These are phyloP conservation scores for Coemansia interrupta DNA, from an alignment of 192 early-diverging fungal genomes.

Conservation along the genomic window DNA sequence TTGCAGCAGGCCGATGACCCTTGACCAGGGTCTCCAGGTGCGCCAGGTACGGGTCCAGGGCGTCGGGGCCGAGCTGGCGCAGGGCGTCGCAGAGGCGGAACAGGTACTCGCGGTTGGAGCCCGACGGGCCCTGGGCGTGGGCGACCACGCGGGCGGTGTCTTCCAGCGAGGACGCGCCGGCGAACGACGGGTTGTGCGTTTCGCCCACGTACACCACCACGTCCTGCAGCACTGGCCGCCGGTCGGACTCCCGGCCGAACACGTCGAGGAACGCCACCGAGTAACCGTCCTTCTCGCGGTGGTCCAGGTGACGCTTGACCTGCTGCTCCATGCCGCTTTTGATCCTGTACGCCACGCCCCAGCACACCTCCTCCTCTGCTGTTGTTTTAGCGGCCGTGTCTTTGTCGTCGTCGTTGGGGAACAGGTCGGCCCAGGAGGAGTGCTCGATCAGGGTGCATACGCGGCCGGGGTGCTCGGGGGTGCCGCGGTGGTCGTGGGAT, in stretches of 20 bases:
- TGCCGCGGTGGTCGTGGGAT: slow-evolving; percentile 84
- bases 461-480: slow-evolving; percentile 69
- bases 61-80: slow-evolving; percentile 50
- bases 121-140: slow-evolving; percentile 61
- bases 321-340: slow-evolving; percentile 58
- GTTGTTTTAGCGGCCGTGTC: too few relatives aligned
- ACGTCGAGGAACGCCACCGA: slow-evolving; percentile 62
- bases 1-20: slow-evolving; percentile 58
- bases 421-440: slow-evolving; percentile 61
- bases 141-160: slow-evolving; percentile 66
- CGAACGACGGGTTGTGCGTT: slow-evolving; percentile 72
- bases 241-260: slow-evolving; percentile 32
- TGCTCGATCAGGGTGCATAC: slow-evolving; percentile 80
- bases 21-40: slow-evolving; percentile 56
- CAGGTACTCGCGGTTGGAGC: slow-evolving; percentile 68
- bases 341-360: slow-evolving; percentile 85
- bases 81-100: slow-evolving; percentile 63
- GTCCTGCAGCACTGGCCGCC: slow-evolving; percentile 48
- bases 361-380: slow-evolving; percentile 54
- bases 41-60: slow-evolving; percentile 59
- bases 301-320: slow-evolving; percentile 74
- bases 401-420: slow-evolving; percentile 9
- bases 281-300: slow-evolving; percentile 91
- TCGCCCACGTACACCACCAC: slow-evolving; percentile 81
- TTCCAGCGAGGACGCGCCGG: slow-evolving; percentile 62